These are phyloP conservation scores for Epicoccum nigrum DNA, from an alignment of 2,329 filamentous ascomycete genomes.

Conservation along the genomic window DNA sequence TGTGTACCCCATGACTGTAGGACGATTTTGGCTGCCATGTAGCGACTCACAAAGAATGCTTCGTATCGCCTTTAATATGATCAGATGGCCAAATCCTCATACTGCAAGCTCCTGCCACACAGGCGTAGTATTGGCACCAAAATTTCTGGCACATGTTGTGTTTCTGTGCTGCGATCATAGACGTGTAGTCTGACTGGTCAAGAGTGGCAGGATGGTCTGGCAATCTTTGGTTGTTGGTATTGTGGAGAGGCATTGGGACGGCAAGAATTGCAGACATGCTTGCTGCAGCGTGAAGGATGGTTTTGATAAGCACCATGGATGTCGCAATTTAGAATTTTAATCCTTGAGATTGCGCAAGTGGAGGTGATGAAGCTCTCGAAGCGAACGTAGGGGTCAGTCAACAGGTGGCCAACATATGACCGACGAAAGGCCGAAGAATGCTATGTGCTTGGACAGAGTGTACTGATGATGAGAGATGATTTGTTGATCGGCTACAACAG, in stretches of 20 bases:
- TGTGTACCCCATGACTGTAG: no score
- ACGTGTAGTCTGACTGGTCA: not conserved
- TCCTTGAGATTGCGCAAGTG: no score
- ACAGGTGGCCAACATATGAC: not conserved
- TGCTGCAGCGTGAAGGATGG: not conserved
- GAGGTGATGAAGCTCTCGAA: not conserved
- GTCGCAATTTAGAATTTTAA: not conserved
- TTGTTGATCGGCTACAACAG: not conserved
- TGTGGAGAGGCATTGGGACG: slow-evolving; percentile 8
- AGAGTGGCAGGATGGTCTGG: slow-evolving; percentile 8
- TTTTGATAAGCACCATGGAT: not conserved
- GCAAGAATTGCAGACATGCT: not conserved
- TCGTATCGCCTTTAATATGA: not conserved
- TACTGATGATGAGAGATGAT: not conserved
- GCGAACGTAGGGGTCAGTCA: not conserved
- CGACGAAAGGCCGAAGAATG: slow-evolving; percentile 13
- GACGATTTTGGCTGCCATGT: no score
- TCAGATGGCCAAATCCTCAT: not conserved
- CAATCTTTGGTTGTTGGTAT: slow-evolving; percentile 14
- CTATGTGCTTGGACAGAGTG: not conserved
- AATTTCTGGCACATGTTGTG: slow-evolving; percentile 11
- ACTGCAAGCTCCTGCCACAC: slow-evolving; percentile 1
- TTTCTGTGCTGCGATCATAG: not conserved
- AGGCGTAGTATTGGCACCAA: slow-evolving; percentile 1
- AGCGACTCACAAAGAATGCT: no score